Conservation (phyloP, 805 yeast species). For the Hanseniaspora vineae region DNA sequence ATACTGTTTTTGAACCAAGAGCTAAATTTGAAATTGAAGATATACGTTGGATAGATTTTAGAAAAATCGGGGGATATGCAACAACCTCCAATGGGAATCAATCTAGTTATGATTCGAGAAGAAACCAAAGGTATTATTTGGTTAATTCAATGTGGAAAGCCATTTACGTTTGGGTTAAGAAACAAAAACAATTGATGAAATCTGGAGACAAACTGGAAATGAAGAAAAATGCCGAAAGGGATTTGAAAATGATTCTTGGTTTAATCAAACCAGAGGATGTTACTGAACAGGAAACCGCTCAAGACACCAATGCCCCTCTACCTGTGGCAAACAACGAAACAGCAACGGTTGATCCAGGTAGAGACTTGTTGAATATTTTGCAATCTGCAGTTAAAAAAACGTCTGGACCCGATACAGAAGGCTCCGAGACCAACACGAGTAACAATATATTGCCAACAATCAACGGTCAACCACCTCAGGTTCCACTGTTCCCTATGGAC, state of each 20-base stretch:
- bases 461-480: slow-evolving; percentile 5
- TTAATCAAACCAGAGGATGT: slow-evolving; percentile 23
- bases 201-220: slow-evolving; percentile 46
- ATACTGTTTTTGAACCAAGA: slow-evolving; percentile 49
- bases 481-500: background rate
- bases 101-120: slow-evolving; percentile 12
- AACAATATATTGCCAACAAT: background rate
- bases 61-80: slow-evolving; percentile 24
- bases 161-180: slow-evolving; percentile 39
- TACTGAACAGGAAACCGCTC: slow-evolving; percentile 13
- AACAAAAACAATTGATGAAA: slow-evolving; percentile 31
- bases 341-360: slow-evolving; percentile 48
- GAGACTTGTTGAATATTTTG: slow-evolving; percentile 57
- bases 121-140: slow-evolving; percentile 22
- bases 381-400: slow-evolving; percentile 30
- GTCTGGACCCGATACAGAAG: slow-evolving; percentile 1
- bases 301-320: background rate
- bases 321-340: background rate
- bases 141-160: slow-evolving; percentile 30
- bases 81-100: background rate
- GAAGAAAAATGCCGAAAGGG: slow-evolving; percentile 45
- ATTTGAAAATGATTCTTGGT: slow-evolving; percentile 53
- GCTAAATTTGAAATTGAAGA: slow-evolving; percentile 81
- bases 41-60: slow-evolving; percentile 68
- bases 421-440: background rate